Base-by-base conservation (phyloP, 1,284 basidiomycete species). In the Ceratorhiza oryzae-sativae region DNA sequence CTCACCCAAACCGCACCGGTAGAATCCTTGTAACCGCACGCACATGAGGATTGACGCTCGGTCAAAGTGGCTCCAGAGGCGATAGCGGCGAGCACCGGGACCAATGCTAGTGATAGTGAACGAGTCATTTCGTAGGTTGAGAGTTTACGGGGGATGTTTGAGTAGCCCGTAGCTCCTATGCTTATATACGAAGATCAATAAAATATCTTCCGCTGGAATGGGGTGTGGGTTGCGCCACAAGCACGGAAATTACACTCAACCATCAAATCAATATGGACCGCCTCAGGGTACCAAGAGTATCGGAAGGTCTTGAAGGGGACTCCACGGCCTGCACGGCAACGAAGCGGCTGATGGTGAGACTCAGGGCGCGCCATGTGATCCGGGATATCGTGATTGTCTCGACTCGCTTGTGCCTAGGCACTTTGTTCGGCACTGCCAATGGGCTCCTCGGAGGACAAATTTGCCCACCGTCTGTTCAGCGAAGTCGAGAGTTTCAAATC, bases 11-110 rank as follows among this genome's bases (percentile, higher is more conserved):
- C 60, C 18, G 51, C 55, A 9, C 72, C 70, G 30, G 53, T 73
- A 12, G 72, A 71, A 56, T 75, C 75, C 23, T 73, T 65, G 58
- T 74, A 75, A 12, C 75, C 75, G 49, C 75, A 75, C 5, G 72
- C 63, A 53, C 75, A 75, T 23, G 71, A 34, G n/a, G 73, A 42
- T 46, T 72, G 60, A 32, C 71, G 65, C 20, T 68, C 60, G 9
- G 62, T 20, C 36, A 72, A 30, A 36, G 55, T 55, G 23, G 62
- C 48, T 27, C 49, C 61, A 34, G 61, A 67, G n/a, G 39, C 34
- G 23, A 27, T 30, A 5, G 55, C 39, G n/a, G 48, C 36, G 4
- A 46, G 53, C 34, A 63, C 46, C 46, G 46, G 49, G n/a, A n/a
- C n/a, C n/a, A n/a, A n/a, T n/a, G 41, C 62, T 13, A 72, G 39